Conservation (phyloP, 305 asterid species). For the Lippia alba region DNA sequence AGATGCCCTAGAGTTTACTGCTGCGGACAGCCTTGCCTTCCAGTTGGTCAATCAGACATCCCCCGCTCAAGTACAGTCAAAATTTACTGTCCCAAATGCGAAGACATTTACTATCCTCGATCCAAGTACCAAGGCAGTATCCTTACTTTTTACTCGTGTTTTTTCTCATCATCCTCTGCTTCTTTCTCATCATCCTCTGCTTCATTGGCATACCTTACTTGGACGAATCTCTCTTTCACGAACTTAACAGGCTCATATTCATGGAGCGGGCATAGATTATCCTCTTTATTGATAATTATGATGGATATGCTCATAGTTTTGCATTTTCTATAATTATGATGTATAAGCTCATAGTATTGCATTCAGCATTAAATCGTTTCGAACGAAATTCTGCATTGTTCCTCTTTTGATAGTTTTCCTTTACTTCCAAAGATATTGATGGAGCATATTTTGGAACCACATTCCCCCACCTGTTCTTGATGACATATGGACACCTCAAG, state of each 20-base stretch:
- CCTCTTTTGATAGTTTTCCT: slow-evolving; percentile 40
- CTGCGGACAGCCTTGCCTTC: slow-evolving; percentile 96
- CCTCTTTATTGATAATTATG: not conserved
- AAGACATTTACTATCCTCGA: slow-evolving; percentile 85
- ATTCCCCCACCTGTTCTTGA: slow-evolving; percentile 88
- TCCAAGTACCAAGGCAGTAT: slow-evolving; percentile 94
- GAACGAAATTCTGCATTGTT: not conserved
- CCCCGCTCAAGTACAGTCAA: slow-evolving; percentile 87
- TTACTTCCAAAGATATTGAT: slow-evolving; percentile 71
- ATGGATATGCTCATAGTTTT: not conserved
- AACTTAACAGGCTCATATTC: slow-evolving; percentile 16
- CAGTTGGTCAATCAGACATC: slow-evolving; percentile 95
- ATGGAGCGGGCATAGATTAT: not conserved
- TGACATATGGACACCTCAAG: slow-evolving; percentile 93
- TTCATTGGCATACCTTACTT: slow-evolving; percentile 28
- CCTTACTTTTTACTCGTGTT: slow-evolving; percentile 47
- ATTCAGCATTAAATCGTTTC: not conserved
- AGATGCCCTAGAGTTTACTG: slow-evolving; percentile 96
- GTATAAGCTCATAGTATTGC: slow-evolving; percentile 6
- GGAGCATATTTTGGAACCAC: slow-evolving; percentile 93
- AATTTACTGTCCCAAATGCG: slow-evolving; percentile 93
- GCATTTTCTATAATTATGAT: too few relatives aligned
- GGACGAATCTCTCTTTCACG: slow-evolving; percentile 11
- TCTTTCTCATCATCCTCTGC: slow-evolving; percentile 14
- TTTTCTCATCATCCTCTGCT: slow-evolving; percentile 16